Percentiles rank a stretch among this genome's conserved stretches.
Conservation (phyloP, 495 filamentous ascomycete species). For the Elaphomyces granulatus region DNA sequence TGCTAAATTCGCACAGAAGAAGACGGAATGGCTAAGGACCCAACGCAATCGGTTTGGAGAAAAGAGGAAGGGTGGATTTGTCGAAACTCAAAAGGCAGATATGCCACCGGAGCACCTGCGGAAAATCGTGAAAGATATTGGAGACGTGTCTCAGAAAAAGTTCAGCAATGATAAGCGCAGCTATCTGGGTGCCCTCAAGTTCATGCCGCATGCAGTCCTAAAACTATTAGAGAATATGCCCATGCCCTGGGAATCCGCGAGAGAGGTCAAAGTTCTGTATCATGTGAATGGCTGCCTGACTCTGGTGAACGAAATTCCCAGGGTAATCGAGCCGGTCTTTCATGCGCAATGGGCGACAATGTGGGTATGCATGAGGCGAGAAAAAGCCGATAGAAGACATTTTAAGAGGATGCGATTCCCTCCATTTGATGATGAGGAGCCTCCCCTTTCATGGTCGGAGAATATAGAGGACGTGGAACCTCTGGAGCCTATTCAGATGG, state of each 20-base stretch:
- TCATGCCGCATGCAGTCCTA: slow-evolving; percentile 99
- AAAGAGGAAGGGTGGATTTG: slow-evolving; percentile 90
- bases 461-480: slow-evolving; percentile 99
- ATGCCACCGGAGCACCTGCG: slow-evolving; percentile 98
- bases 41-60: slow-evolving; percentile 92
- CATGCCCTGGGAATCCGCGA: slow-evolving; percentile 96
- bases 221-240: slow-evolving; percentile 99
- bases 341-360: slow-evolving; percentile 99
- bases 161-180: slow-evolving; percentile 97
- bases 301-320: slow-evolving; percentile 88
- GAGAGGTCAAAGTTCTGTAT: slow-evolving; percentile 95
- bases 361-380: slow-evolving; percentile 97
- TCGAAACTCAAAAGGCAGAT: slow-evolving; percentile 96
- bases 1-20: slow-evolving; percentile 95
- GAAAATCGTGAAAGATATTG: slow-evolving; percentile 97
- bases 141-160: slow-evolving; percentile 98
- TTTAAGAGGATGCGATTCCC: slow-evolving; percentile 99
- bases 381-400: slow-evolving; percentile 90
- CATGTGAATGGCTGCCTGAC: slow-evolving; percentile 97
- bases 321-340: slow-evolving; percentile 97
- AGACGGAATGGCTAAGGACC: slow-evolving; percentile 92
- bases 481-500: slow-evolving; percentile 96
- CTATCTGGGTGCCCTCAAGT: slow-evolving; percentile 94
- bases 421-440: slow-evolving; percentile 98
- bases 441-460: slow-evolving; percentile 92